Conservation (phyloP, 805 yeast species). For the Ogataea thermomethanolica region DNA sequence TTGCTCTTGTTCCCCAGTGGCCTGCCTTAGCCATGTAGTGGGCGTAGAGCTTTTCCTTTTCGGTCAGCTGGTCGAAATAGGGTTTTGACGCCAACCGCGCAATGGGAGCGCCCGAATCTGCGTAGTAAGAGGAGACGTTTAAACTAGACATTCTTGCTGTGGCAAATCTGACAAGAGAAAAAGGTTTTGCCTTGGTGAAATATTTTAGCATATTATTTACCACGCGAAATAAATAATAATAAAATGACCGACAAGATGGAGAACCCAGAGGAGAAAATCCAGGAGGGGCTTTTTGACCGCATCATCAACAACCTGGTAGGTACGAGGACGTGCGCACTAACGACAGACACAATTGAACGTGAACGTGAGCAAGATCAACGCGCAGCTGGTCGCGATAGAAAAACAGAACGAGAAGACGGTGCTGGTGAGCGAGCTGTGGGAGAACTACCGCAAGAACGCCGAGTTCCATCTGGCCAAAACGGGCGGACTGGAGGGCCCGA, state of each 20-base stretch:
- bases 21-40: constrained; percentile 81
- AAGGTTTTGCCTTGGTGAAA: constrained; percentile 4
- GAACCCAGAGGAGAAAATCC: constrained; percentile 83
- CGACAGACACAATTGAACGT: constrained; percentile 65
- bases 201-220: constrained; percentile 3
- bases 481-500: constrained; percentile 45
- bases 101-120: constrained; percentile 66
- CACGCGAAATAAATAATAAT: constrained; percentile 8
- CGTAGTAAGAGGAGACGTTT: constrained; percentile 35
- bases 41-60: constrained; percentile 65
- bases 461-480: constrained; percentile 68
- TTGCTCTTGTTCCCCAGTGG: constrained; percentile 78
- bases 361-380: constrained; percentile 62
- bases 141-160: constrained; percentile 12
- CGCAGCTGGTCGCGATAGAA: constrained; percentile 58
- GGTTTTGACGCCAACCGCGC: constrained; percentile 64
- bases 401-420: constrained; percentile 66
- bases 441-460: constrained; percentile 65
- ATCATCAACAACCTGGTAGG: constrained; percentile 74
- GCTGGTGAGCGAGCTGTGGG: constrained; percentile 74
- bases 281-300: constrained; percentile 68
- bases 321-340: constrained; percentile 18
- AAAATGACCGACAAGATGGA: constrained; percentile 48
- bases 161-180: constrained; percentile 3
- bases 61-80: constrained; percentile 64